Base-by-base conservation (phyloP, 2,329 filamentous ascomycete species). In the Neocatenulostroma microsporum region DNA sequence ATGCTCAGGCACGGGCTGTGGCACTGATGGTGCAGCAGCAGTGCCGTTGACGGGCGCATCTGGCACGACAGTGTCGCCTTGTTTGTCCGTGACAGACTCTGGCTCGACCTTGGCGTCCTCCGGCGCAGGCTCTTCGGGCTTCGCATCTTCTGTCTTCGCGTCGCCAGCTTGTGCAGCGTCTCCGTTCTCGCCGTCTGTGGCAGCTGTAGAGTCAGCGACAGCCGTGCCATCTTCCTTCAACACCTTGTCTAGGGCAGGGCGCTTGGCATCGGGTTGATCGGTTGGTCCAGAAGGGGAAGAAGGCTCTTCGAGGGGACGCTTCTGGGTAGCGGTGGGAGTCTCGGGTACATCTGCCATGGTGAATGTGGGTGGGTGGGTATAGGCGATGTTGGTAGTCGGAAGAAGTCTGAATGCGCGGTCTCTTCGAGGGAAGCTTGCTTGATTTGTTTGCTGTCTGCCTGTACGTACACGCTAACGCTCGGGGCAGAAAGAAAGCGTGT, bases 261-360 rank as follows among this genome's bases (percentile, higher is more conserved):
- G 84, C 70, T 98, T 98, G 45, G 91, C 91, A 53, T 98, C 91
- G 36, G 93, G 91, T 61, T 95, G 88, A 55, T 96, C 91, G 59
- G 78, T 86, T 25, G 83, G 82, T 45, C 84, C 84, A 21, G 87
- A 94, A 23, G 91, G 91, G 8, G 91, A 98, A 13, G 91, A 96
- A 9, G 89, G 84, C 60, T 96, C 91, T 72, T 98, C 91, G 48
- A 98, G 78, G 44, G 91, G 91, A 57, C 91, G 87, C 76, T 98
- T 98, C 58, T 84, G 78, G 41, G 79, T 82, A 34, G 77, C 76
- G 44, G 65, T 64, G 41, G 67, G 62, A 32, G 66, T 62, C 36
- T 62, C 54, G 37, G 64, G 66, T 21, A 67, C 64, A 27, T 56
- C 54, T 32, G 55, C 54, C 55, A 58, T 58, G 23, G 21, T 40